Conservation (phyloP, 129 eudicot genomes). For the Chrysanthemum seticuspe region DNA sequence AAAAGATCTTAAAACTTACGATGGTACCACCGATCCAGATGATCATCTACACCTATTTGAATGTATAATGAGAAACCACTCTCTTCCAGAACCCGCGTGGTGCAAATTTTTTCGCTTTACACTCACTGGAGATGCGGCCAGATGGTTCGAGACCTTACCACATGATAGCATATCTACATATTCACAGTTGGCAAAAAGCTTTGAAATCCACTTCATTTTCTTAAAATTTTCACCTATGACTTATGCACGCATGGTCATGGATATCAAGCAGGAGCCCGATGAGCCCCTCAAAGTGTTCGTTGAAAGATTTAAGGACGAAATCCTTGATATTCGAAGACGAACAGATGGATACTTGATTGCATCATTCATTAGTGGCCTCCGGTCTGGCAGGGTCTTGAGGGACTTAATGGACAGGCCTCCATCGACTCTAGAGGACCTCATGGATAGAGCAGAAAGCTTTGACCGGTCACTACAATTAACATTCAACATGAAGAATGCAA, state of each 20-base stretch:
- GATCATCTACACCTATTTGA: background rate
- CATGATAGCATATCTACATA: too few species aligned
- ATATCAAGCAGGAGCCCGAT: background rate
- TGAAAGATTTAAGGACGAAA: background rate
- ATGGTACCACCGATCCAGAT: background rate
- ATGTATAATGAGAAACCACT: background rate
- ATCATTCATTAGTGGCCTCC: background rate
- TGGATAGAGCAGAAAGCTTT: background rate
- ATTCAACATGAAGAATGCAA: too few species aligned
- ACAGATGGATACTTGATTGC: background rate
- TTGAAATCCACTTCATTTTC: background rate
- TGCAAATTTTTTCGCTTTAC: too few species aligned
- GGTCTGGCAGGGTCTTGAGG: background rate
- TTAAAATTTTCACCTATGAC: background rate
- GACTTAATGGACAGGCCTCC: background rate
- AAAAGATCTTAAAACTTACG: background rate
- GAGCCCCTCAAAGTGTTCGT: slow-evolving; percentile 7
- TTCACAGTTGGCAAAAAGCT: too few species aligned
- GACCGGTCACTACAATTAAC: background rate
- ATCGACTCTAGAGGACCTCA: background rate
- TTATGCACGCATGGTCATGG: background rate
- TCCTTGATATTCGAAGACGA: background rate
- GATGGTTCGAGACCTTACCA: too few species aligned
- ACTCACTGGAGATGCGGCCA: too few species aligned
- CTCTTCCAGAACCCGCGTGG: background rate